A percentile compares a stretch with the other conserved stretches of the same genome.
Conservation (phyloP, 805 yeast species). For the Nakazawaea populi region DNA sequence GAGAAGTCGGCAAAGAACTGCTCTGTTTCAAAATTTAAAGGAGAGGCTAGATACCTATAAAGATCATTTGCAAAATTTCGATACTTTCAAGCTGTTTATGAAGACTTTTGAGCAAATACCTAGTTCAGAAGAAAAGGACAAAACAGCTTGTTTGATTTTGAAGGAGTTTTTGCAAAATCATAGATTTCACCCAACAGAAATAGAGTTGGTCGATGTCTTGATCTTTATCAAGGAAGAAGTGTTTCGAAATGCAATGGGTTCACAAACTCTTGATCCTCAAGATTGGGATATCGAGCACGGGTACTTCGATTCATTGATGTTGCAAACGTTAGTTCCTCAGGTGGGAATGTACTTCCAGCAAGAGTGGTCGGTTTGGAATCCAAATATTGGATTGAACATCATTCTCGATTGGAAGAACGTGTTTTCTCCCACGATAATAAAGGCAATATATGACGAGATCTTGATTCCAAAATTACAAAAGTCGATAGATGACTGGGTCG, state of each 20-base stretch:
- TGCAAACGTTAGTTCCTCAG: conserved; percentile 29
- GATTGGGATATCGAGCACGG: conserved; percentile 12
- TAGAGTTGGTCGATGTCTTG: conserved; percentile 23
- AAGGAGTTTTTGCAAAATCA: conserved; percentile 12
- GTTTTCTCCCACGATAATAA: conserved; percentile 23
- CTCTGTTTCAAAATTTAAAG: conserved; percentile 8
- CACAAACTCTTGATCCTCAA: background rate
- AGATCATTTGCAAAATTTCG: background rate
- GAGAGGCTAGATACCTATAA: background rate
- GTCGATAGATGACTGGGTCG: conserved; percentile 31
- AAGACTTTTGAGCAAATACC: conserved; percentile 14
- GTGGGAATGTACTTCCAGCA: conserved; percentile 20
- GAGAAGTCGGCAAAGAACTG: background rate
- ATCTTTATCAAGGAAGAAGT: conserved; percentile 21
- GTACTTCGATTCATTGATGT: conserved; percentile 30
- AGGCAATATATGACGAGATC: conserved; percentile 22
- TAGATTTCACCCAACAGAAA: conserved; percentile 20
- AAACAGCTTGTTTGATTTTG: conserved; percentile 14
- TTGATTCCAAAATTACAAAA: conserved; percentile 32
- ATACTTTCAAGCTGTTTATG: conserved; percentile 16
- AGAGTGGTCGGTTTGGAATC: conserved; percentile 33
- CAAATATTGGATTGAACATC: conserved; percentile 31
- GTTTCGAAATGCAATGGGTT: background rate
- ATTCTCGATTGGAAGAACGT: conserved; percentile 36
- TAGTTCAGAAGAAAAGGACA: conserved; percentile 17